Evolutionary conservation across 768 basidiomycete species (phyloP).

Genomic region (Phlebiopsis flavidoalba): DNA sequence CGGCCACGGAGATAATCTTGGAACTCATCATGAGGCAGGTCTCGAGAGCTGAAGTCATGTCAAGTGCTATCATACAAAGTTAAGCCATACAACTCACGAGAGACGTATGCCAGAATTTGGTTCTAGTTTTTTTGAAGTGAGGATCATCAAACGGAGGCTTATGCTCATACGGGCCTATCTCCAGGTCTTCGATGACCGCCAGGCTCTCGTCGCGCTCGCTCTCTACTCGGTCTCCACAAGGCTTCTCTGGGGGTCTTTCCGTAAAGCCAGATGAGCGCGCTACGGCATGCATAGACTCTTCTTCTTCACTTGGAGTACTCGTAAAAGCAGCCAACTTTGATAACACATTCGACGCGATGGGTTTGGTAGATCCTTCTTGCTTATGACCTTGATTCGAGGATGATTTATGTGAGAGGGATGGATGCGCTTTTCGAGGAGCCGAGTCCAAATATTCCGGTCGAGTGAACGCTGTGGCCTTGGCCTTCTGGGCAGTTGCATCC

Average conservation of each 20-base stretch:
- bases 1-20: slow-evolving; percentile 78
- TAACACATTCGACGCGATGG: slow-evolving; percentile 44
- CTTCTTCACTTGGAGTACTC: slow-evolving; percentile 2
- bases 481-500: background rate
- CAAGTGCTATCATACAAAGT: too few species aligned
- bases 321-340: slow-evolving; percentile 40
- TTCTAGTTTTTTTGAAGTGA: slow-evolving; percentile 70
- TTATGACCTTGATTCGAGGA: slow-evolving; percentile 16
- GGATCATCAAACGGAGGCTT: slow-evolving; percentile 69
- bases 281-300: background rate
- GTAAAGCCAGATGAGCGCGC: slow-evolving; percentile 21
- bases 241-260: background rate
- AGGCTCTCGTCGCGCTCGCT: slow-evolving; percentile 53
- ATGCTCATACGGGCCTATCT: slow-evolving; percentile 75
- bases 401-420: background rate
- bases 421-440: background rate
- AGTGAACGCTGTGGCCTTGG: background rate
- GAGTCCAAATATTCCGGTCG: background rate
- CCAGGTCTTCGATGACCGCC: slow-evolving; percentile 69
- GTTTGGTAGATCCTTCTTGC: slow-evolving; percentile 6
- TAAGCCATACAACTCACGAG: slow-evolving; percentile 44
- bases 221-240: background rate
- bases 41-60: slow-evolving; percentile 52
- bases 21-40: slow-evolving; percentile 67
- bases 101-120: slow-evolving; percentile 89